These are phyloP conservation scores for Phytopythium aichiense DNA, from an alignment of 352 stramenopile species.

Conservation along the genomic window DNA sequence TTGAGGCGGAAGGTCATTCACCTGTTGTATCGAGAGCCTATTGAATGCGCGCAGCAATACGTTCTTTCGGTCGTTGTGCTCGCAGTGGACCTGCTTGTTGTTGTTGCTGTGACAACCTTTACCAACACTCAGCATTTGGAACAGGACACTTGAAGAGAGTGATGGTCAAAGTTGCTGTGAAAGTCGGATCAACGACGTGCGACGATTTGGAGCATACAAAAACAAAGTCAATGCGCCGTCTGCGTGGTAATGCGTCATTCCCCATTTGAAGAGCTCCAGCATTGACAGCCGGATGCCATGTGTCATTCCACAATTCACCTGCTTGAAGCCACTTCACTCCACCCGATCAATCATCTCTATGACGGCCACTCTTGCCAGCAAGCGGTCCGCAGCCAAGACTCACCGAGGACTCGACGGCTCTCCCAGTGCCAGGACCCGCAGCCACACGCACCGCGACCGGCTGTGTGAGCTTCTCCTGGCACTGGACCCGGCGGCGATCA, in stretches of 20 bases:
- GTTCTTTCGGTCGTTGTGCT: neutral
- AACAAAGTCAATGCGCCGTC: neutral
- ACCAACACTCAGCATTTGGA: too few species aligned
- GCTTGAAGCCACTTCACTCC: neutral
- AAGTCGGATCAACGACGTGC: too few species aligned
- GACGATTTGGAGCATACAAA: slow-evolving; percentile 1
- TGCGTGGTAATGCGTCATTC: too few species aligned
- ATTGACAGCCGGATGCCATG: too few species aligned
- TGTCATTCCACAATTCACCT: neutral
- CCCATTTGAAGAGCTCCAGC: too few species aligned
- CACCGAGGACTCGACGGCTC: neutral
- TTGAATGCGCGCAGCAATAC: neutral
- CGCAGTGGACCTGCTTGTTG: neutral
- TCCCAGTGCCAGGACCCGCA: slow-evolving; percentile 13
- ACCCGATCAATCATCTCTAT: neutral
- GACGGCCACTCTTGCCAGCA: neutral
- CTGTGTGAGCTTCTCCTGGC: slow-evolving; percentile 18
- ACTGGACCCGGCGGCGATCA: slow-evolving; percentile 20
- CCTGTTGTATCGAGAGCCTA: neutral
- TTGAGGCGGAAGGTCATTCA: too few species aligned
- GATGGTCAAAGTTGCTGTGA: neutral
- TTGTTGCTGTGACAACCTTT: neutral
- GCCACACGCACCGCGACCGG: slow-evolving; percentile 14
- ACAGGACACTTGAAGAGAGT: neutral
- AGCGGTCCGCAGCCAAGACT: neutral